Evolutionary conservation across 306 rosid genomes (phyloP).

Genomic region (Ziziphus jujuba): DNA sequence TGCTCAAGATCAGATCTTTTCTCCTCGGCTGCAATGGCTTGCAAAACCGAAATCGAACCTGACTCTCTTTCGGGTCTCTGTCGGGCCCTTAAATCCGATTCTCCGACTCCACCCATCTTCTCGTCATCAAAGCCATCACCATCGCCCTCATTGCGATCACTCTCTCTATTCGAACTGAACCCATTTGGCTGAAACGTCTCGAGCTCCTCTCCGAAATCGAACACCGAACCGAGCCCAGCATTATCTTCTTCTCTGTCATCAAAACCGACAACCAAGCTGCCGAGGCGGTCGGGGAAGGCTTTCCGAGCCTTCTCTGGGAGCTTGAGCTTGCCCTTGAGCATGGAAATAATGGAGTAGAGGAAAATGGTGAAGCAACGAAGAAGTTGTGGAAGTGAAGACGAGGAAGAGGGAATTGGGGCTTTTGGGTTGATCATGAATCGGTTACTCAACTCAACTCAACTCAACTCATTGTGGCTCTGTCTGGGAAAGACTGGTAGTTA

Average conservation of each 20-base stretch:
- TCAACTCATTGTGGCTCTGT: conserved; percentile 25
- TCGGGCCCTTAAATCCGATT: conserved; percentile 22
- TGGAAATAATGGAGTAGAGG: conserved; percentile 32
- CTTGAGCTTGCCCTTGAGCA: conserved; percentile 73
- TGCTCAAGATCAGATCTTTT: conserved; percentile 69
- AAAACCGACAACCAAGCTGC: conserved; percentile 50
- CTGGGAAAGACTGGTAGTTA: conserved; percentile 53
- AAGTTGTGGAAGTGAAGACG: background rate
- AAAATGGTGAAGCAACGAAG: background rate
- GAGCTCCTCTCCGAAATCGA: conserved; percentile 72
- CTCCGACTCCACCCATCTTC: background rate
- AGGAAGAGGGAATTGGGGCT: conserved; percentile 4
- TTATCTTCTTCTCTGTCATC: conserved; percentile 34
- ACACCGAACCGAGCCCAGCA: conserved; percentile 33
- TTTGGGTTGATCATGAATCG: conserved; percentile 27
- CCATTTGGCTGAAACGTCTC: conserved; percentile 60
- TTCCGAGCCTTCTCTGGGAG: conserved; percentile 48
- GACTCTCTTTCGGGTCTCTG: conserved; percentile 28
- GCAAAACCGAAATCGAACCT: conserved; percentile 40
- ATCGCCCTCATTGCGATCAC: background rate
- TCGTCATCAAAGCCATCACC: conserved; percentile 5
- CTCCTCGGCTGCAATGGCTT: conserved; percentile 64
- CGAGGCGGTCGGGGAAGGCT: conserved; percentile 56
- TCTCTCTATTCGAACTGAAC: conserved; percentile 31
- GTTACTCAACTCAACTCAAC: too few species aligned